Evolutionary conservation across 352 stramenopile genomes (phyloP).

Genomic region (Pilasporangium apinafurcum): DNA sequence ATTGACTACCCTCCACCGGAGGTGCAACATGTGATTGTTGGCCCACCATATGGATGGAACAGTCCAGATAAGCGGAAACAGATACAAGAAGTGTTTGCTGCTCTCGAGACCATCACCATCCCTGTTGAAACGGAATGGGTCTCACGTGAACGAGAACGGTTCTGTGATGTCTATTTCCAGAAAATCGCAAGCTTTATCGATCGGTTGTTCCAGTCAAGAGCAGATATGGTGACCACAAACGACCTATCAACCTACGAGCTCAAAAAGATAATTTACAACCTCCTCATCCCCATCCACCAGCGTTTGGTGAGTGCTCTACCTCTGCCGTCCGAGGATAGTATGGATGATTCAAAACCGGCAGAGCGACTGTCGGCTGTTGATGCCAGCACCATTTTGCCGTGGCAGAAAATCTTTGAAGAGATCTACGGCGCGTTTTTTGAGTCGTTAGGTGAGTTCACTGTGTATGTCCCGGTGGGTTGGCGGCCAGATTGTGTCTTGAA

Average conservation of each 20-base stretch:
- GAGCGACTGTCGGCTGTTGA: slow-evolving; percentile 8
- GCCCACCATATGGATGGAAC: slow-evolving; percentile 29
- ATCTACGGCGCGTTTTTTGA: slow-evolving; percentile 62
- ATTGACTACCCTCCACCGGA: slow-evolving; percentile 27
- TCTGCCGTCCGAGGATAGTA: too few relatives aligned
- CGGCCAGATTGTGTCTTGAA: too few relatives aligned
- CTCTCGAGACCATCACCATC: slow-evolving; percentile 22
- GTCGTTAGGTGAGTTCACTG: slow-evolving; percentile 32
- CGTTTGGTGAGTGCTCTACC: too few relatives aligned
- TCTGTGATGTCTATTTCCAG: slow-evolving; percentile 53
- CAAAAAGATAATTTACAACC: slow-evolving; percentile 49
- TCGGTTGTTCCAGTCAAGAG: slow-evolving; percentile 30
- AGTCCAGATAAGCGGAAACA: slow-evolving; percentile 17
- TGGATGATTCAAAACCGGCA: background rate
- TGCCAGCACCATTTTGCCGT: slow-evolving; percentile 29
- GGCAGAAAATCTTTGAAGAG: slow-evolving; percentile 47
- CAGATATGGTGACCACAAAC: background rate
- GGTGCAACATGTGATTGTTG: slow-evolving; percentile 24
- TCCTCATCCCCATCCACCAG: slow-evolving; percentile 49
- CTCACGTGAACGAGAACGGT: slow-evolving; percentile 14
- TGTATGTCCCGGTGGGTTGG: slow-evolving; percentile 34
- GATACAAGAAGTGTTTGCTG: slow-evolving; percentile 17
- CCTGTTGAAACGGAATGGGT: slow-evolving; percentile 1
- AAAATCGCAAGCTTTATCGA: slow-evolving; percentile 54
- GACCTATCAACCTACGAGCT: slow-evolving; percentile 50